These are phyloP conservation scores for Salix suchowensis DNA, from an alignment of 345 rosid species.

Conservation along the genomic window DNA sequence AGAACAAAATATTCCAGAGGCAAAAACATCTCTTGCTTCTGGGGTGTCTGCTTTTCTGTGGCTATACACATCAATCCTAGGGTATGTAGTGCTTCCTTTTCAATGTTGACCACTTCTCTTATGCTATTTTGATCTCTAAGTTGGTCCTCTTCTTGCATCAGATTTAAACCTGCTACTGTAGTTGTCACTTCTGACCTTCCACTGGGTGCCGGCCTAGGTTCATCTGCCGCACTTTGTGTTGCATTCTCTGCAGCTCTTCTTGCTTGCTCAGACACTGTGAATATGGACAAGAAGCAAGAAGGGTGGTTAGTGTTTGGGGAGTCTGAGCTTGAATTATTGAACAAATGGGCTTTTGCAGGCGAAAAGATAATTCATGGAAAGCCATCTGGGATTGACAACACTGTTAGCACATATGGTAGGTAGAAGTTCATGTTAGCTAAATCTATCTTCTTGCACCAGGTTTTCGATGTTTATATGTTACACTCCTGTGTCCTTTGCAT, in stretches of 20 bases:
- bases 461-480: not conserved
- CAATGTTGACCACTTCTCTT: not conserved
- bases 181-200: conserved; percentile 78
- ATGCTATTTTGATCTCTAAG: conserved; percentile 13
- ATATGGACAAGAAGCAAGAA: conserved; percentile 32
- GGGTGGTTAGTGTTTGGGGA: conserved; percentile 57
- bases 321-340: conserved; percentile 57
- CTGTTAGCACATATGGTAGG: conserved; percentile 93
- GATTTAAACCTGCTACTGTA: conserved; percentile 74
- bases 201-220: conserved; percentile 85
- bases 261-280: conserved; percentile 41
- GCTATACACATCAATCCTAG: conserved; percentile 76
- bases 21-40: conserved; percentile 54
- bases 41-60: conserved; percentile 83
- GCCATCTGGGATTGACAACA: conserved; percentile 96
- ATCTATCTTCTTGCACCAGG: not conserved
- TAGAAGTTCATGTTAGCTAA: not conserved
- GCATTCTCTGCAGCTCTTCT: conserved; percentile 72
- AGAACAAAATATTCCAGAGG: conserved; percentile 70
- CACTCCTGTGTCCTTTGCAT: not conserved
- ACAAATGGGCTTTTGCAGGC: conserved; percentile 95
- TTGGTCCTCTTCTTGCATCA: conserved; percentile 21
- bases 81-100: conserved; percentile 38
- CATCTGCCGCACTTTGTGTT: conserved; percentile 84
- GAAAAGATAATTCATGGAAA: conserved; percentile 91